A percentile compares a stretch with the other conserved stretches of the same genome.
Conservation (phyloP, 352 stramenopile species). For the Globisporangium nodosum region DNA sequence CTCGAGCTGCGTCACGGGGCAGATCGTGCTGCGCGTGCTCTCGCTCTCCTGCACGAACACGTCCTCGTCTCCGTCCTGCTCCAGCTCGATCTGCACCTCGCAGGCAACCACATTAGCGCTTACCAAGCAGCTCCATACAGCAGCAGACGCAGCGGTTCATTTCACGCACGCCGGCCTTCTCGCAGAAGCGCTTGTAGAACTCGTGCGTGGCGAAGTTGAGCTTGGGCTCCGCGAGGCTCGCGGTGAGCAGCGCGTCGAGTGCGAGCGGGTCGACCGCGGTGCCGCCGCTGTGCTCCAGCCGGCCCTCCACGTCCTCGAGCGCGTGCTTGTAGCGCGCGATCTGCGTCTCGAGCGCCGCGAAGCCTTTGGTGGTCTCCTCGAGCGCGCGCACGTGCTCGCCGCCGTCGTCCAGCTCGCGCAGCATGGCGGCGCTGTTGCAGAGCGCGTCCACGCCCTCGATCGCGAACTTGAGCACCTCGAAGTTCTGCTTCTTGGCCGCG, state of each 20-base stretch:
- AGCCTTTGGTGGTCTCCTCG: constrained; percentile 68
- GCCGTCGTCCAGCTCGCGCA: constrained; percentile 55
- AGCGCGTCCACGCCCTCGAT: constrained; percentile 66
- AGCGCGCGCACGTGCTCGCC: constrained; percentile 44
- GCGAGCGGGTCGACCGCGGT: constrained; percentile 33
- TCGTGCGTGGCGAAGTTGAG: constrained; percentile 61
- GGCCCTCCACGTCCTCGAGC: constrained; percentile 52
- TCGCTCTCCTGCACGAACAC: constrained; percentile 80
- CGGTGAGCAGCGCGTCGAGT: constrained; percentile 63
- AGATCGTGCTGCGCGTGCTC: constrained; percentile 64
- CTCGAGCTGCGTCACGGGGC: constrained; percentile 76
- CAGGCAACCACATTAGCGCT: background rate
- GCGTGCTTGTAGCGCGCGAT: constrained; percentile 63
- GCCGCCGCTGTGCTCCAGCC: constrained; percentile 28
- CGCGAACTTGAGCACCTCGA: constrained; percentile 70
- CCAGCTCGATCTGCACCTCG: constrained; percentile 56
- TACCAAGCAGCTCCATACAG: background rate
- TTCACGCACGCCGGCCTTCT: constrained; percentile 49
- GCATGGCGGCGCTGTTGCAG: constrained; percentile 53
- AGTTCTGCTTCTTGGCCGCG: constrained; percentile 64
- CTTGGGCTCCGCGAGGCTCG: constrained; percentile 38
- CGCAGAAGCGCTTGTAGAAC: constrained; percentile 77
- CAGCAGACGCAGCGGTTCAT: background rate
- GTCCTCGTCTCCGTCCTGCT: constrained; percentile 63
- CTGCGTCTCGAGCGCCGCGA: constrained; percentile 56